Conservation (phyloP, 371 early-diverging fungal species). For the Smittium culicis region DNA sequence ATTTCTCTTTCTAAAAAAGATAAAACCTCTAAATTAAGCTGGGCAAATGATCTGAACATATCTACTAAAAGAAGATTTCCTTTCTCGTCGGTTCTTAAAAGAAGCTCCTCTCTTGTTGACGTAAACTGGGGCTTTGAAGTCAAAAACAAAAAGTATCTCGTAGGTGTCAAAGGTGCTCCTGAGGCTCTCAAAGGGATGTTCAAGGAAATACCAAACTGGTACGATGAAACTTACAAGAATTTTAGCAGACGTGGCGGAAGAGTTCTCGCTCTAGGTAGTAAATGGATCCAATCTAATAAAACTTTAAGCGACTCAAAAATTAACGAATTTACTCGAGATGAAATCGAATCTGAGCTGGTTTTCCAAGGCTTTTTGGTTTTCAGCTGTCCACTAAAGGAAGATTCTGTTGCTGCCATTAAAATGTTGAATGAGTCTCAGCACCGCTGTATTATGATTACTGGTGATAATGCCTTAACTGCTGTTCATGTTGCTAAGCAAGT, state of each 20-base stretch:
- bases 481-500: slow-evolving; percentile 94
- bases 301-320: slow-evolving; percentile 29
- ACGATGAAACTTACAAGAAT: slow-evolving; percentile 84
- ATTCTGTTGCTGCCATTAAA: slow-evolving; percentile 72
- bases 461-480: slow-evolving; percentile 98
- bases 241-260: slow-evolving; percentile 94
- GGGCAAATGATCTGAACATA: slow-evolving; percentile 22
- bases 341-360: slow-evolving; percentile 65
- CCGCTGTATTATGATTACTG: slow-evolving; percentile 98
- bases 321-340: slow-evolving; percentile 58
- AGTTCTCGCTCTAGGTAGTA: slow-evolving; percentile 93
- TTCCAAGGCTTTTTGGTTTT: slow-evolving; percentile 98
- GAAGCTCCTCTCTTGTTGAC: slow-evolving; percentile 76
- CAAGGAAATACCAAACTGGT: slow-evolving; percentile 59
- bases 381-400: slow-evolving; percentile 92
- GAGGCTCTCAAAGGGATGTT: slow-evolving; percentile 86
- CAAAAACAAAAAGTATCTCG: slow-evolving; percentile 48
- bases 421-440: slow-evolving; percentile 90
- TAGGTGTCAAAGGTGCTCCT: slow-evolving; percentile 98
- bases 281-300: slow-evolving; percentile 39
- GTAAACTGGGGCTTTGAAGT: slow-evolving; percentile 33
- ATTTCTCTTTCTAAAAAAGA: slow-evolving; percentile 14
- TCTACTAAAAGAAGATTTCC: slow-evolving; percentile 69
- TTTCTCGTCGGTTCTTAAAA: slow-evolving; percentile 92
- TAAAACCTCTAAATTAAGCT: background rate